phyloP scores from a whole-genome alignment of 768 basidiomycete species.

The Boletus subparvulus region DNA sequence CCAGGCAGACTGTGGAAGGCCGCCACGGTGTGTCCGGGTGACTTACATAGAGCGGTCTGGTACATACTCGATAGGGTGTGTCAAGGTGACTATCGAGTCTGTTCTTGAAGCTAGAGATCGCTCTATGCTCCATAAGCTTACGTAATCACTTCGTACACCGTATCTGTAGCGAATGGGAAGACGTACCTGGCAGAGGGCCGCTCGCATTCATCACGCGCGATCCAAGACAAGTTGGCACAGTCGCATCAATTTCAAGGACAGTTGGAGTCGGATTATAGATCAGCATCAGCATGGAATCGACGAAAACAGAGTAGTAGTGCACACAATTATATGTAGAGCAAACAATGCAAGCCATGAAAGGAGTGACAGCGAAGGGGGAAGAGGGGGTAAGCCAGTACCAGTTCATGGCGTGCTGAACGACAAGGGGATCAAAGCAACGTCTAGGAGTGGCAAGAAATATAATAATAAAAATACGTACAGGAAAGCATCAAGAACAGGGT shows the following conservation, averaged over 20 bases:
- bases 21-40: too few relatives aligned
- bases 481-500: slow-evolving; percentile 11
- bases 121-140: too few relatives aligned
- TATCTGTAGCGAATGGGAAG: too few relatives aligned
- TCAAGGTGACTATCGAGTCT: too few relatives aligned
- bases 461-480: slow-evolving; percentile 13
- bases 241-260: background rate
- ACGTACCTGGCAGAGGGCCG: background rate
- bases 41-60: too few relatives aligned
- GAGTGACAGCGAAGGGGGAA: slow-evolving; percentile 11
- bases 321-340: slow-evolving; percentile 6
- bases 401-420: slow-evolving; percentile 11
- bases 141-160: too few relatives aligned
- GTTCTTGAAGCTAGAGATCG: too few relatives aligned
- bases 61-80: too few relatives aligned
- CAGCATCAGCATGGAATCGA: background rate
- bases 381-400: slow-evolving; percentile 14
- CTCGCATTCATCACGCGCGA: background rate
- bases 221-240: background rate
- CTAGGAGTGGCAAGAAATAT: slow-evolving; percentile 6
- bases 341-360: slow-evolving; percentile 10
- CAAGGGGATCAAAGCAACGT: slow-evolving; percentile 5
- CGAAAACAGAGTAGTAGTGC: slow-evolving; percentile 8
- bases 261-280: background rate
- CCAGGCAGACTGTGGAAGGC: too few relatives aligned